A percentile compares a stretch with the other conserved stretches of the same genome.
phyloP scores from a whole-genome alignment of 768 basidiomycete genomes.

The Kondoa subrosea region DNA sequence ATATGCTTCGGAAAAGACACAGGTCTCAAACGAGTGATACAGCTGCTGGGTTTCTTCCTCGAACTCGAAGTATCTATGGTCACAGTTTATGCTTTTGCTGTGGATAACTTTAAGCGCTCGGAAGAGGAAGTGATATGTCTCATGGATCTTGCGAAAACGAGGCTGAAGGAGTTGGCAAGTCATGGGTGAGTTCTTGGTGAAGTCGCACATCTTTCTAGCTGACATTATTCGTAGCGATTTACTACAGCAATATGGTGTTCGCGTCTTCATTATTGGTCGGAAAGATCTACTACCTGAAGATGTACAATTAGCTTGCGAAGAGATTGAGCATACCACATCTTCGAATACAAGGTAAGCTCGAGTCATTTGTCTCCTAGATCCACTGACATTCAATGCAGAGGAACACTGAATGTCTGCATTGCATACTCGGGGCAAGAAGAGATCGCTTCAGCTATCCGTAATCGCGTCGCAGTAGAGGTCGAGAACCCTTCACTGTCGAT shows the following conservation, averaged over 20 bases:
- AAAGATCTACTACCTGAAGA: slow-evolving; percentile 56
- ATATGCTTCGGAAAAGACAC: background rate
- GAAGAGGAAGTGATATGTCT: slow-evolving; percentile 69
- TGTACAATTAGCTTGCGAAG: slow-evolving; percentile 50
- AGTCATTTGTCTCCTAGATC: background rate
- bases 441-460: slow-evolving; percentile 55
- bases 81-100: slow-evolving; percentile 90
- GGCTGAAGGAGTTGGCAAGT: slow-evolving; percentile 56
- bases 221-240: slow-evolving; percentile 43
- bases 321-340: slow-evolving; percentile 61
- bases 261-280: slow-evolving; percentile 65
- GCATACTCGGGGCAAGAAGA: slow-evolving; percentile 85
- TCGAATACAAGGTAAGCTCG: slow-evolving; percentile 47
- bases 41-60: slow-evolving; percentile 77
- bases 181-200: slow-evolving; percentile 48
- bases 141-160: slow-evolving; percentile 65
- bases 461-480: background rate
- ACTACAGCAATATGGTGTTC: slow-evolving; percentile 62
- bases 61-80: slow-evolving; percentile 64
- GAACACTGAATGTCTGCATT: slow-evolving; percentile 80
- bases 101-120: slow-evolving; percentile 87
- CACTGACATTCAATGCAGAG: slow-evolving; percentile 37
- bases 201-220: background rate
- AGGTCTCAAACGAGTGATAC: background rate
- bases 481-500: slow-evolving; percentile 27